These are phyloP conservation scores for Boletus tylopilopsis DNA, from an alignment of 768 basidiomycete species.

Conservation along the genomic window DNA sequence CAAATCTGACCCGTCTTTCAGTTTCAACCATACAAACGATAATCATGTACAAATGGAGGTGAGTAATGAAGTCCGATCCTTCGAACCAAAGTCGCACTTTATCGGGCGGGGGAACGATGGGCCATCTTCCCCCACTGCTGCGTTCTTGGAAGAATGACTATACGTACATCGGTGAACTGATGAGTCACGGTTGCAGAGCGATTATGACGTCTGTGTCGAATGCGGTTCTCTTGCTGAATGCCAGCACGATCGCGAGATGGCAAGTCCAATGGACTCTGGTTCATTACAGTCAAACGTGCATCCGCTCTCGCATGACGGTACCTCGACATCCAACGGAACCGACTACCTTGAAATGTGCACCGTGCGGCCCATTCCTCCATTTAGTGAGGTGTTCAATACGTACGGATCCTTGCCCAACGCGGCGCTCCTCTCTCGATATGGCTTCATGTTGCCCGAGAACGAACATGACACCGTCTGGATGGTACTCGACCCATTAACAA, in stretches of 20 bases:
- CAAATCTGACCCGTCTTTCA: slow-evolving; percentile 29
- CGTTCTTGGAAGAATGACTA: slow-evolving; percentile 4
- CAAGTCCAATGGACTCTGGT: neutral
- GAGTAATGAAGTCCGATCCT: slow-evolving; percentile 19
- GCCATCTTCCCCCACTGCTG: neutral
- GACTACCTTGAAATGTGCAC: slow-evolving; percentile 66
- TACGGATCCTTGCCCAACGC: slow-evolving; percentile 70
- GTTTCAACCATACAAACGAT: slow-evolving; percentile 70
- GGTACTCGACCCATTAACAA: slow-evolving; percentile 23
- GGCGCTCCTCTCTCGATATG: slow-evolving; percentile 63
- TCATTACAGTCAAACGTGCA: slow-evolving; percentile 1
- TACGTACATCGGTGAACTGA: slow-evolving; percentile 7
- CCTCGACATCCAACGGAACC: slow-evolving; percentile 21
- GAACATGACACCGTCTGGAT: slow-evolving; percentile 54
- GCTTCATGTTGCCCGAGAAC: slow-evolving; percentile 72
- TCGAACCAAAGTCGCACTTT: slow-evolving; percentile 15
- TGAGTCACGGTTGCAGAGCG: slow-evolving; percentile 43
- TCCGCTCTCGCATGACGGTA: slow-evolving; percentile 12
- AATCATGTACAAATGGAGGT: slow-evolving; percentile 78
- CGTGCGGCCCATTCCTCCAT: slow-evolving; percentile 45
- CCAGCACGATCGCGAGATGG: slow-evolving; percentile 50
- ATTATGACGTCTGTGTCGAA: slow-evolving; percentile 66
- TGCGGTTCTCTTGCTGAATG: slow-evolving; percentile 72
- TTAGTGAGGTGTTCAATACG: slow-evolving; percentile 69
- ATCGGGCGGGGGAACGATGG: slow-evolving; percentile 13